A percentile compares a stretch with the other conserved stretches of the same genome.
phyloP scores from a whole-genome alignment of 352 stramenopile species.

The Phytopythium cucurbitacearum region DNA sequence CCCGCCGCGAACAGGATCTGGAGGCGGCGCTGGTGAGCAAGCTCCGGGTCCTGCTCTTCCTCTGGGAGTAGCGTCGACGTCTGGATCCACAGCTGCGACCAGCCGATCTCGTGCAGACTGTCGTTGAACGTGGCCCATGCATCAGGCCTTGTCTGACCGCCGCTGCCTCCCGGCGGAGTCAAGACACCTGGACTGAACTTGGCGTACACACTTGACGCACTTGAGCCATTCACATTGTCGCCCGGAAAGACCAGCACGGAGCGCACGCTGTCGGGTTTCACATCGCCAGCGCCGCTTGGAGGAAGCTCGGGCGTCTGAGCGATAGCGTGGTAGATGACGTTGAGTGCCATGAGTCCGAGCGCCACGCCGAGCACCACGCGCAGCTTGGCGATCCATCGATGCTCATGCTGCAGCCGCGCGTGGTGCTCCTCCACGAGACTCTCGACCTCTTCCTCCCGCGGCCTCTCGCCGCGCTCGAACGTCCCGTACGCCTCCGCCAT shows the following conservation, averaged over 20 bases:
- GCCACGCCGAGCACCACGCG: conserved; percentile 1
- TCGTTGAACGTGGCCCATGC: conserved; percentile 53
- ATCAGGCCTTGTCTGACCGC: conserved; percentile 3
- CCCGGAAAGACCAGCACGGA: conserved; percentile 9
- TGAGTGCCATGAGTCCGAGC: conserved; percentile 5
- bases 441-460: too few species aligned
- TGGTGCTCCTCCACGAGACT: too few species aligned
- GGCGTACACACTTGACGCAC: not conserved
- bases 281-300: too few species aligned
- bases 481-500: too few species aligned
- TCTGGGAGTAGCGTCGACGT: conserved; percentile 16
- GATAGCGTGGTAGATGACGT: conserved; percentile 2
- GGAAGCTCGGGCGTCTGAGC: too few species aligned
- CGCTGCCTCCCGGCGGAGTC: not conserved
- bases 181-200: conserved; percentile 2
- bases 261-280: not conserved
- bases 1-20: conserved; percentile 52
- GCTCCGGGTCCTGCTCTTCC: conserved; percentile 12
- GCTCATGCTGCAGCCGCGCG: too few species aligned
- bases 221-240: too few species aligned
- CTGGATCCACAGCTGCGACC: conserved; percentile 56
- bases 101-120: conserved; percentile 35
- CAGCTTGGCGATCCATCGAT: not conserved
- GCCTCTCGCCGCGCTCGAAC: too few species aligned
- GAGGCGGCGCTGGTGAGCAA: conserved; percentile 10